Conservation (phyloP, 1,284 basidiomycete genomes). For the Amylostereum areolatum region DNA sequence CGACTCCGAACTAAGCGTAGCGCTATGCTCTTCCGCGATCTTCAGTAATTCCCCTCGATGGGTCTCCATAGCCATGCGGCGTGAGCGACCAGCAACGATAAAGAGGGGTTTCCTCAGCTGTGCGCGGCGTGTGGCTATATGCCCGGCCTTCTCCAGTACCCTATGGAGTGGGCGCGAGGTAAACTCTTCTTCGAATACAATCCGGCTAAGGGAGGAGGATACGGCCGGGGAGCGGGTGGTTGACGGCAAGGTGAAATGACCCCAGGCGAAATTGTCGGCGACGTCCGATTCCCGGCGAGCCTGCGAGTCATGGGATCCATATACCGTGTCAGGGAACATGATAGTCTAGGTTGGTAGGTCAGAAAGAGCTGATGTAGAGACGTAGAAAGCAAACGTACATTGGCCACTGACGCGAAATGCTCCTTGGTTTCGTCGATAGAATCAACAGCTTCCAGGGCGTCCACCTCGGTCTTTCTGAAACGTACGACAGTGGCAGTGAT, state of each 20-base stretch:
- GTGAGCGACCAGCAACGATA: slow-evolving; percentile 69
- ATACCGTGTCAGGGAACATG: slow-evolving; percentile 60
- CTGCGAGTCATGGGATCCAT: slow-evolving; percentile 55
- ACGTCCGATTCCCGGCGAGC: slow-evolving; percentile 64
- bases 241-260: slow-evolving; percentile 35
- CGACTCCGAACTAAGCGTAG: slow-evolving; percentile 50
- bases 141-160: slow-evolving; percentile 37
- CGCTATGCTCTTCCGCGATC: slow-evolving; percentile 42
- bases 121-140: slow-evolving; percentile 15
- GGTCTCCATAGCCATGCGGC: slow-evolving; percentile 56
- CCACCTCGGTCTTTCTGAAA: slow-evolving; percentile 38
- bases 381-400: slow-evolving; percentile 12
- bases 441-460: slow-evolving; percentile 24
- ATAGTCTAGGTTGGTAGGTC: slow-evolving; percentile 27
- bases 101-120: slow-evolving; percentile 36
- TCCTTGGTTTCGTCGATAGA: slow-evolving; percentile 26
- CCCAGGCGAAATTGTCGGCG: slow-evolving; percentile 69
- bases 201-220: slow-evolving; percentile 43
- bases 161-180: slow-evolving; percentile 51
- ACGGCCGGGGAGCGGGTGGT: slow-evolving; percentile 22
- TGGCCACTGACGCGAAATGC: slow-evolving; percentile 10
- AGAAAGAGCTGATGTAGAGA: slow-evolving; percentile 7
- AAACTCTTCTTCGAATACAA: slow-evolving; percentile 45
- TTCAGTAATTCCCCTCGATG: slow-evolving; percentile 52
- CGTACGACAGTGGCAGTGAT: slow-evolving; percentile 69